Base-by-base conservation (phyloP, 352 stramenopile species). In the Globisporangium perplexum region DNA sequence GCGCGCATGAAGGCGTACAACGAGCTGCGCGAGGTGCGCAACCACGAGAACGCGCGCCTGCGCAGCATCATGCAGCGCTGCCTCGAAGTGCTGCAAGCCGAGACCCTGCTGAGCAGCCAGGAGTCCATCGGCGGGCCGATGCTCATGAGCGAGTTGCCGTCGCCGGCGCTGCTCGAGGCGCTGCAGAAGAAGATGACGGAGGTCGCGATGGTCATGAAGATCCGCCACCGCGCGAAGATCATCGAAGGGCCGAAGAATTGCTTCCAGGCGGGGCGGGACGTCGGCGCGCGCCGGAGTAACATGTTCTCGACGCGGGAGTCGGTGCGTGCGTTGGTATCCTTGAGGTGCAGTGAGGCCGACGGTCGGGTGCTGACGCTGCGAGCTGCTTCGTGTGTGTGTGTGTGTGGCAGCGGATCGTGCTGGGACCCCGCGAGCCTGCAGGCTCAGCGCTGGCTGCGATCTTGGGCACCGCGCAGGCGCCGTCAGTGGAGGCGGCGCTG, bases 181-280 rank as follows among this genome's bases (percentile, higher is more conserved):
- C 49, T 87, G 17, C 76, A 87, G 53, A 79, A 82, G 51, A 85
- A 83, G 44, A 77, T 87, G 69, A 83, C 74, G 3, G 73, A 87
- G 20, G 72, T 85, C 4, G 69, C 74, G 6, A 72, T 87, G 50
- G 69, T 64, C 22, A 65, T 87, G 38, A 87, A 85, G 56, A 51
- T 85, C 4, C 71, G 77, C 35, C 73, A 77, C 45, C 66, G 66
- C 20, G 59, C 60, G 5, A 53, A 56, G 7, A 68, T 69, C 7
- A 30, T 63, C 22, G 63, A 72, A 45, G 44, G 63, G 6, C 53
- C 62, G 2, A 47, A 66, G n/a, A 66, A 62, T 4, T 62, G 18
- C 42, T 77, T 42, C 49, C 60, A 53, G 26, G 51, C 60, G 3
- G 62, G 57, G 23, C 59, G 55, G 8, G 55, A 62, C 6, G 51